Evolutionary conservation across 306 rosid genomes (phyloP), one percentile per base, ranked within the genome.

Genomic region (Styphnolobium japonicum): DNA sequence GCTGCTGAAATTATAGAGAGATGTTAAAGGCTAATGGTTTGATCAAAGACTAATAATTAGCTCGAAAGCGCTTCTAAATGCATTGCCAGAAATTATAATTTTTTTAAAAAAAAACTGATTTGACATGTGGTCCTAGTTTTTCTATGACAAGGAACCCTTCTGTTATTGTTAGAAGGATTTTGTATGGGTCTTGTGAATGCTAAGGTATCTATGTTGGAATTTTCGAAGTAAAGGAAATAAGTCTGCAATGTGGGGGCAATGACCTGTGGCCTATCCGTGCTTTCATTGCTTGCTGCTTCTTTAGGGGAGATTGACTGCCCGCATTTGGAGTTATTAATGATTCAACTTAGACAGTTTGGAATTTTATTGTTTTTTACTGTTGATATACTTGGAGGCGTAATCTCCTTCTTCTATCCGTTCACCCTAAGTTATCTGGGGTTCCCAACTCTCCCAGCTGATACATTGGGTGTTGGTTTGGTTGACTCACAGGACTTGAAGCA

Each of bases 401-500:
- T 78, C 6, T 25, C 4, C 25, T 34, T 23, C 27, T 27, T 29
- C 46, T 49, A 12, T 57, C 27, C n/a, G 2, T 56, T 46, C 14
- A 3, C 22, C n/a, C 29, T 0, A 21, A 42, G 18, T 27, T 16
- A 42, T 82, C 16, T 23, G 23, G 16, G 34, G 43, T 66, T 27
- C 70, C 25, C 40, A 64, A 42, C 21, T 71, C 12, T 64, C 25
- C 29, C 49, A 51, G 80, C 67, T 65, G 25, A 67, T 53, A 14
- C n/a, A 48, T 45, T 12, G 36, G 37, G 25, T 19, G 27, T 56
- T 76, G 67, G 11, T 71, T 66, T 43, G 45, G 31, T 69, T 75
- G 39, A 67, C 64, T 67, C 15, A 6, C 92, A 94, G 98, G 98
- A 94, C 45, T 80, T 94, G 83, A 90, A 81, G 91, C 97, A 94